Evolutionary conservation across 1,284 basidiomycete species (phyloP), one percentile per base, ranked within the genome.

Genomic region (Moesziomyces sp.): DNA sequence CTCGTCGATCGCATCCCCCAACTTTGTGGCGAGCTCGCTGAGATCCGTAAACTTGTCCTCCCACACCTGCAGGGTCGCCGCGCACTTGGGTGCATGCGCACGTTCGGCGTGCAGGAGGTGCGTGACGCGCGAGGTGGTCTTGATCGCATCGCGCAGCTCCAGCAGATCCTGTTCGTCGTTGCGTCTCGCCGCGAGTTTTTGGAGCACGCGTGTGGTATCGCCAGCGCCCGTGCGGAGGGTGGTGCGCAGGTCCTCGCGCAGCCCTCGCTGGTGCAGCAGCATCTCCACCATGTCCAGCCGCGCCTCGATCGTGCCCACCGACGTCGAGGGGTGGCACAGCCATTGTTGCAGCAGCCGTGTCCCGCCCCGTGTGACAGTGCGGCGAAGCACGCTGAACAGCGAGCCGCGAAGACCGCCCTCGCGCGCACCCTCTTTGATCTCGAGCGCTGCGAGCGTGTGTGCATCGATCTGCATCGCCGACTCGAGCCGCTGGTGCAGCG

Each of bases 141-240:
- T 57, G 35, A 82, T 70, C 34, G 80, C 80, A 58, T 83, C 81
- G 8, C 81, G 52, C 6, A 83, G 61, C 55, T 81, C 79, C 9
- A 83, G 57, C 40, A 83, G 54, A 56, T 83, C 82, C 58, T 83
- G 79, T 50, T 78, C 81, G 47, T 83, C 78, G 43, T 76, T 77
- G 18, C 82, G 51, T 14, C 71, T 47, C 28, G 79, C 69, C 7
- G 67, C 56, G 18, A 83, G 58, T 24, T 79, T 74, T 49, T 83
- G 82, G 35, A 83, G 45, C n/a, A 77, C 74, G 5, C 82, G 68
- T 7, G 60, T 59, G 13, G 81, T 72, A 49, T 83, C 82, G 5
- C 82, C 82, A 14, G 72, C 74, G 5, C 77, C 69, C 3, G 40
- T 51, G 16, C 78, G 53, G 24, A 83, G 43, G 3, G 60, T 38